Evolutionary conservation across 805 yeast genomes (phyloP), one percentile per base, ranked within the genome.

Genomic region (Zygosaccharomyces lentus): DNA sequence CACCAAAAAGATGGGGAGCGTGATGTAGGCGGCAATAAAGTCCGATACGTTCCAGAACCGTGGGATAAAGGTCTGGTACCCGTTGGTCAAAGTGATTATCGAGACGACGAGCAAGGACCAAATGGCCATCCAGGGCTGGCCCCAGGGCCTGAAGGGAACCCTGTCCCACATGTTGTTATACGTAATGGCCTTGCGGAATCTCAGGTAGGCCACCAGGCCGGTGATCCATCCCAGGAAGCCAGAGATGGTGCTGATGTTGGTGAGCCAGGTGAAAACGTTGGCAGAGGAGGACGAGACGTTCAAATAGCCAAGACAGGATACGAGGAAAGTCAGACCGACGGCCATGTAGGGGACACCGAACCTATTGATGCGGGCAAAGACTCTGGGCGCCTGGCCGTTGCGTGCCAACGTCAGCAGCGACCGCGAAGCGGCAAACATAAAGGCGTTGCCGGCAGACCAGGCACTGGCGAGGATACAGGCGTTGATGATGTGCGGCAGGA

Each of bases 21-120:
- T 82, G 49, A 84, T 71, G 64, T 84, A 84, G 8, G 89, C 84
- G 27, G 90, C 89, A 41, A 84, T 66, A 55, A 84, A 84, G 61
- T 81, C 82, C 6, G 76, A 63, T 1, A 64, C 74, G 10, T 70
- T 72, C 71, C 81, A 81, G 41, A 64, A 56, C 24, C 58, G 61
- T 15, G 71, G 72, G 49, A 84, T 64, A 50, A 84, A 83, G 4
- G 78, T 82, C 2, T 76, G 81, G 59, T 81, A 84, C 46, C 90
- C 90, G 55, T 84, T 84, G n/a, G 89, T 82, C 37, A 84, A 42
- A 25, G 82, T 68, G 43, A 84, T 57, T n/a, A 84, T 25, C 4
- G 71, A 48, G 46, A 82, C 72, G 50, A 80, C 62, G 32, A 69
- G 53, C 27, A 82, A 64, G 6, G 78, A 74, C 49, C 75, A 75